A percentile compares a stretch with the other conserved stretches of the same genome.
These are phyloP conservation scores for Aspergillus avenaceus DNA, from an alignment of 495 filamentous ascomycete species.

Conservation along the genomic window DNA sequence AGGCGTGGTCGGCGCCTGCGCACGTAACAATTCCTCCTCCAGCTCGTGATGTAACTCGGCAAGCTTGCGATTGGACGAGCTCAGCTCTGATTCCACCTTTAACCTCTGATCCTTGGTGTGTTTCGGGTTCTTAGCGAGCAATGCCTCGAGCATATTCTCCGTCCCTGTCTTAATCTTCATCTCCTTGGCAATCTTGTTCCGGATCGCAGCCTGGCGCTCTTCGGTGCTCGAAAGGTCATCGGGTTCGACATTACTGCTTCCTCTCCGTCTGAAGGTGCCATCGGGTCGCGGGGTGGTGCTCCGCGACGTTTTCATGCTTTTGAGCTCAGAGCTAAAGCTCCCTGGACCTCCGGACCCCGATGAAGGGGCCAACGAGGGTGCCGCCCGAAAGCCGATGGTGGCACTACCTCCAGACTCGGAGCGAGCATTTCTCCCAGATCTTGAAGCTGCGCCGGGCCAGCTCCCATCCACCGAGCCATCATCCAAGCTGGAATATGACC, in stretches of 20 bases:
- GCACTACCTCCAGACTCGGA: conserved; percentile 58
- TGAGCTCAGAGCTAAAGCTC: conserved; percentile 88
- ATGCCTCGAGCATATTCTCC: conserved; percentile 92
- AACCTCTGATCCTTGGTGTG: conserved; percentile 88
- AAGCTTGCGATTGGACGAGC: conserved; percentile 84
- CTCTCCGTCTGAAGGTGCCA: conserved; percentile 45
- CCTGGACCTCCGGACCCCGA: conserved; percentile 65
- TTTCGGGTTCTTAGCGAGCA: conserved; percentile 92
- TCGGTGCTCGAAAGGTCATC: conserved; percentile 58
- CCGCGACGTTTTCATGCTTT: conserved; percentile 65
- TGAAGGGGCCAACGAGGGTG: conserved; percentile 57
- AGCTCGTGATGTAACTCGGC: conserved; percentile 76
- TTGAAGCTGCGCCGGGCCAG: conserved; percentile 43
- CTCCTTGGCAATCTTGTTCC: conserved; percentile 84
- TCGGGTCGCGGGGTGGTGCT: conserved; percentile 67
- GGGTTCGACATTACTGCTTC: conserved; percentile 63
- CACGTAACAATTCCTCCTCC: conserved; percentile 62
- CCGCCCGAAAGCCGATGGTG: conserved; percentile 56
- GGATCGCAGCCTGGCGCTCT: conserved; percentile 66
- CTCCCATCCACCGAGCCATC: conserved; percentile 44
- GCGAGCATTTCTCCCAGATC: conserved; percentile 39
- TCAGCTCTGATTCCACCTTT: conserved; percentile 85
- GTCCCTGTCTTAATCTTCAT: conserved; percentile 96
- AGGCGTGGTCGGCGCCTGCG: conserved; percentile 66
- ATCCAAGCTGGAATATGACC: conserved; percentile 52